Evolutionary conservation across 805 yeast genomes (phyloP).

Genomic region (Brettanomyces nanus): DNA sequence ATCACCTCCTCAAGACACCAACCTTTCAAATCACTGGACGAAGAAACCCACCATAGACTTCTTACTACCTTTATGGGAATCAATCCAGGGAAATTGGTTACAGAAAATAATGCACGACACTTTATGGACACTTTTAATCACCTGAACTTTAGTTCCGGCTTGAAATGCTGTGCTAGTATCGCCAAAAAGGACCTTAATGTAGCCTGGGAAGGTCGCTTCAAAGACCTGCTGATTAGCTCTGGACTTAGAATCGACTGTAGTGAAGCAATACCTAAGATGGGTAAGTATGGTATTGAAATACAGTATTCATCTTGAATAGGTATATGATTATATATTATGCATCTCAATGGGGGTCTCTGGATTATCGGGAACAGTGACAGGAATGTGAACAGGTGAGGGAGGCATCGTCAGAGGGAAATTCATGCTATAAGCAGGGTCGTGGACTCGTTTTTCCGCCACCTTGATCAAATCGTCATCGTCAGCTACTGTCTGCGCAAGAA

Average conservation of each 20-base stretch:
- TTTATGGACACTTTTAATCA: conserved; percentile 33
- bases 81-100: conserved; percentile 12
- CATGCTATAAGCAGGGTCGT: conserved; percentile 1
- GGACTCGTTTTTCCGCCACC: neutral
- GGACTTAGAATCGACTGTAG: conserved; percentile 49
- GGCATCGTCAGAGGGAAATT: neutral
- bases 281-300: conserved; percentile 50
- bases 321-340: neutral
- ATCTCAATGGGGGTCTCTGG: neutral
- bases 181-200: conserved; percentile 53
- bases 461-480: neutral
- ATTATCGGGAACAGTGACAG: neutral
- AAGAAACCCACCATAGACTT: conserved; percentile 14
- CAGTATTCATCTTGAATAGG: conserved; percentile 46
- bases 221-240: conserved; percentile 69
- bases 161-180: conserved; percentile 66
- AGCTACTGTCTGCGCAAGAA: neutral
- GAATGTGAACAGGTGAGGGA: neutral
- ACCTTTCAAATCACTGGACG: conserved; percentile 14
- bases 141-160: conserved; percentile 57
- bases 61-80: conserved; percentile 18
- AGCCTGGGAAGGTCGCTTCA: conserved; percentile 83
- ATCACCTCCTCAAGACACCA: neutral
- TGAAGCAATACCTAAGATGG: conserved; percentile 36
- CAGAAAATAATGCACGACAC: conserved; percentile 14